phyloP scores from a whole-genome alignment of 106 monocot species.

The Gastrodia elata region DNA sequence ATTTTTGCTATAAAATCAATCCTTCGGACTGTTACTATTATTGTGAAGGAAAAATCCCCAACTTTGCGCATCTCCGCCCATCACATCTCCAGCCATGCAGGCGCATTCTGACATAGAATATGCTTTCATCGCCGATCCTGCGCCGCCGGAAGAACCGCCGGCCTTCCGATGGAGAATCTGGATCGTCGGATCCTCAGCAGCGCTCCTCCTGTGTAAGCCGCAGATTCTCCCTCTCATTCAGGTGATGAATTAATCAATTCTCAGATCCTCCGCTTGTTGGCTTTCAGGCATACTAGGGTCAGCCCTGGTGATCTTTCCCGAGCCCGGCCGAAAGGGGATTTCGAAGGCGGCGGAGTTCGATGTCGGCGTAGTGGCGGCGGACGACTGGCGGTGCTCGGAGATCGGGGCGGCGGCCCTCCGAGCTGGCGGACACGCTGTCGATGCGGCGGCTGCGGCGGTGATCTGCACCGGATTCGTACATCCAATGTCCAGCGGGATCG shows the following conservation, averaged over 20 bases:
- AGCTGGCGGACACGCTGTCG: conserved; percentile 76
- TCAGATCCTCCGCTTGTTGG: background rate
- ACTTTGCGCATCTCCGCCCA: too few relatives aligned
- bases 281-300: conserved; percentile 8
- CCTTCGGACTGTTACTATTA: too few relatives aligned
- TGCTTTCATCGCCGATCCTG: conserved; percentile 31
- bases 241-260: background rate
- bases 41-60: too few relatives aligned
- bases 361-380: conserved; percentile 73
- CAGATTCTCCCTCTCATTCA: background rate
- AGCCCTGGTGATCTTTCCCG: background rate
- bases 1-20: too few relatives aligned
- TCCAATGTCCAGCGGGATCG: conserved; percentile 87
- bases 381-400: conserved; percentile 75
- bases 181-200: background rate
- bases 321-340: background rate
- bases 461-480: conserved; percentile 68
- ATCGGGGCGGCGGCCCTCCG: conserved; percentile 48
- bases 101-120: conserved; percentile 20
- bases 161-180: background rate
- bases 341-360: conserved; percentile 52
- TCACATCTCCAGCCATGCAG: background rate
- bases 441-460: conserved; percentile 73
- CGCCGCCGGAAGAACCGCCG: conserved; percentile 2
- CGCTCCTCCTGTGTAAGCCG: conserved; percentile 19